These are phyloP conservation scores for Xylaria sp. DNA, from an alignment of 2,329 filamentous ascomycete species.

Conservation along the genomic window DNA sequence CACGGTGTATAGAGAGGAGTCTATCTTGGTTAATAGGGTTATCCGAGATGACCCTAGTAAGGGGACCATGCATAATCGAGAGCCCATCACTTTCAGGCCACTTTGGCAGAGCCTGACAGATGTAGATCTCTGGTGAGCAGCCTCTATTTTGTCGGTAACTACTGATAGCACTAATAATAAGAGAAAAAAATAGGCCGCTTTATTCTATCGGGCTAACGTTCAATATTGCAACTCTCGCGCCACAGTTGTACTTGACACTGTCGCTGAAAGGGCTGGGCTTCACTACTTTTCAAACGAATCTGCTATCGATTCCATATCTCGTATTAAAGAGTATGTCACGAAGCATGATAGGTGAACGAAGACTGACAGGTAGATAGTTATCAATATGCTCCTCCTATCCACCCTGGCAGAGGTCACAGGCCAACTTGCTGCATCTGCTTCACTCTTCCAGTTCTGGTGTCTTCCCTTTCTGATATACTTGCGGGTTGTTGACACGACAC, in stretches of 20 bases:
- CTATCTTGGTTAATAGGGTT: conserved; percentile 66
- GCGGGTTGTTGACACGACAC: conserved; percentile 52
- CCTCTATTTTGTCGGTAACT: not conserved
- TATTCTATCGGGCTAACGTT: conserved; percentile 56
- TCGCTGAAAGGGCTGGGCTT: conserved; percentile 62
- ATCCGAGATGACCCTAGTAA: conserved; percentile 66
- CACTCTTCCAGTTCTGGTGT: conserved; percentile 67
- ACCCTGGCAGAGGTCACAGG: conserved; percentile 57
- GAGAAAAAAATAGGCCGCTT: conserved; percentile 38
- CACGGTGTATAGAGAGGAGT: conserved; percentile 53
- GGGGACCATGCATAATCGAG: conserved; percentile 66
- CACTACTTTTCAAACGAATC: conserved; percentile 63
- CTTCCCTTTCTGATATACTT: conserved; percentile 68
- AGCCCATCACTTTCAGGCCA: conserved; percentile 58
- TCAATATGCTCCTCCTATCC: conserved; percentile 52
- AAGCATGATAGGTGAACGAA: not conserved
- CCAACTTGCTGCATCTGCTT: conserved; percentile 60
- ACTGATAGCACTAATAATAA: conserved; percentile 8
- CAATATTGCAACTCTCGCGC: conserved; percentile 60
- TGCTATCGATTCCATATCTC: conserved; percentile 61
- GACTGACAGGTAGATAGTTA: conserved; percentile 39
- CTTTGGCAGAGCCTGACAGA: conserved; percentile 62
- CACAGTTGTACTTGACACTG: conserved; percentile 61
- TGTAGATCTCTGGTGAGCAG: conserved; percentile 60
- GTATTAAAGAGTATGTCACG: conserved; percentile 48